Evolutionary conservation across 1,284 basidiomycete genomes (phyloP), one percentile per base, ranked within the genome.

Genomic region (Ustilago shanxiensis): DNA sequence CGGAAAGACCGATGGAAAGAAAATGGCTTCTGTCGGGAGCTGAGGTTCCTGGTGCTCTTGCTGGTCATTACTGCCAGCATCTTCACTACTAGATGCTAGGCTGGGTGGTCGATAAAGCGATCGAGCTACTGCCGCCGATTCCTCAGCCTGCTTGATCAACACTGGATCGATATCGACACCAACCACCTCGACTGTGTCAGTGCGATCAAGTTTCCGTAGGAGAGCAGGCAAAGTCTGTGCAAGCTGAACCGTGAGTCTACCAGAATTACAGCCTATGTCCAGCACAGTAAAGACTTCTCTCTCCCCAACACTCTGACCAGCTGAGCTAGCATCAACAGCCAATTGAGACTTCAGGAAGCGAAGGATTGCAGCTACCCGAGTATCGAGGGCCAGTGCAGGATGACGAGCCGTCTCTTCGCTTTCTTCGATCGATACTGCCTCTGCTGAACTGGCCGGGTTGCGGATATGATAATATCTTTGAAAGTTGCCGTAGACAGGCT

Each of bases 381-480:
- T 58, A 37, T 77, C 74, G 1, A 73, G 47, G 0, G 56, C 64
- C 7, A 76, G 51, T 7, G 73, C 67, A 2, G 73, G 60, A 45
- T 71, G 73, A 1, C 31, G 9, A 13, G 33, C 28, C 2, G 55
- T 22, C 2, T 24, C 9, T 5, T 31, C 29, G 1, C 6, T 31
- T 2, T 14, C 33, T 8, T 29, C 28, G 26, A 35, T 22, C 7
- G 44, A 45, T n/a, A 8, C 26, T 49, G 24, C 22, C 3, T 47
- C 24, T n/a, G 22, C 20, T 1, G 22, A 26, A 41, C 22, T 63
- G 51, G 61, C 28, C 14, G 75, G 75, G 26, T 77, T 77, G 57
- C 67, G 63, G 33, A 77, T 77, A 61, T 74, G 66, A 37, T 77
- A 74, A 65, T 77, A 77, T 11, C 75, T 55, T 10, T 60, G 66